These are phyloP conservation scores for Pelargonium citronellum DNA, from an alignment of 441 rosid genomes.

Conservation along the genomic window DNA sequence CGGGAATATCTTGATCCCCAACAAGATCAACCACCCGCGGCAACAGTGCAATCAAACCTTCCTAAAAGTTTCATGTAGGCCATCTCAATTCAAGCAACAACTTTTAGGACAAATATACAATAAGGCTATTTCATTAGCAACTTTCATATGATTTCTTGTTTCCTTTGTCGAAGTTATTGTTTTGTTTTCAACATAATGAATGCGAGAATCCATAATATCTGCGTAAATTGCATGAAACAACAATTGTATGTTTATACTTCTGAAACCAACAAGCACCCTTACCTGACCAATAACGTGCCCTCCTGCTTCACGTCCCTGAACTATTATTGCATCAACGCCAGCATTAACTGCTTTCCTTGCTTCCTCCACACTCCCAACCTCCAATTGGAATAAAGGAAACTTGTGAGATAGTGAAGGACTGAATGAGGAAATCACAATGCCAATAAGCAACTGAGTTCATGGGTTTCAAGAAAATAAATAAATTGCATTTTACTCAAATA, in stretches of 20 bases:
- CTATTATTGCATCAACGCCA: conserved; percentile 73
- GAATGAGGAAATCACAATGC: conserved; percentile 11
- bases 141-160: too few relatives aligned
- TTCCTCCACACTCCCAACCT: conserved; percentile 71
- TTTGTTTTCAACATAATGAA: too few relatives aligned
- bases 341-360: conserved; percentile 51
- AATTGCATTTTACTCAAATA: too few relatives aligned
- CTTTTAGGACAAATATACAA: too few relatives aligned
- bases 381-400: conserved; percentile 12
- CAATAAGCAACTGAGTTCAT: conserved; percentile 4
- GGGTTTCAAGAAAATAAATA: not conserved
- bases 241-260: not conserved
- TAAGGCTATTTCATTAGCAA: too few relatives aligned
- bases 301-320: conserved; percentile 91
- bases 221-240: not conserved
- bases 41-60: conserved; percentile 55
- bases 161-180: too few relatives aligned
- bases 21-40: conserved; percentile 70
- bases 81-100: too few relatives aligned
- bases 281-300: conserved; percentile 88
- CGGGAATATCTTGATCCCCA: conserved; percentile 52
- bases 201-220: too few relatives aligned
- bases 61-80: conserved; percentile 32
- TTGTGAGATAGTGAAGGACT: conserved; percentile 13
- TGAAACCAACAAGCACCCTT: conserved; percentile 6